Base-by-base conservation (phyloP, 306 rosid species). In the Astragalus glycyphyllos region DNA sequence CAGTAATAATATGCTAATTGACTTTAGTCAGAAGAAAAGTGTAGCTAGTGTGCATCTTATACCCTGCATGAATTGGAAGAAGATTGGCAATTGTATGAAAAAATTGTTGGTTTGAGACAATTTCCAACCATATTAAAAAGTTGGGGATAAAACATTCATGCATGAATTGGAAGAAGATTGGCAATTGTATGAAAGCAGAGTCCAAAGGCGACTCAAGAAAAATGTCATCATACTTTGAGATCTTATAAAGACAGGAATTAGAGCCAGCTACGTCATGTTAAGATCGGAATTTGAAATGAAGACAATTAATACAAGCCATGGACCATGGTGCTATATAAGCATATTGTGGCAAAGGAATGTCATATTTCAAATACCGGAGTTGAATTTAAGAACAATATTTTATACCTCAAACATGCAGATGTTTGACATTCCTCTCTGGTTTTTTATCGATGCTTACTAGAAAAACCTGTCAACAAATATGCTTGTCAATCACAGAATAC, bases 391-490 rank as follows among this genome's bases (percentile, higher is more conserved):
- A 35, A 41, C 20, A 57, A 13, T 58, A 62, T n/a, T 51, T 20
- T 63, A 17, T 89, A 87, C 92, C 92, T 90, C 69, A 66, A 77
- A 80, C 79, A 83, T 45, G 70, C 80, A 85, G 78, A 78, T 65
- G 78, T 78, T 82, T 78, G 92, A 74, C 88, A 84, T 85, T 83
- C 81, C 85, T 80, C 70, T 58, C 12, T 38, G 83, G 78, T 72
- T 62, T 72, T 79, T 71, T 89, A 89, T 61, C 90, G 89, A 82
- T 82, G 71, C 75, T 56, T 67, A 76, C 58, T 8, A 68, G 37
- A 46, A 54, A 47, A 63, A 67, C 61, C 68, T 63, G 68, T 68
- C 69, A 46, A 58, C 76, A 42, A 77, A 66, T 31, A 54, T 58
- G 69, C 66, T 71, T 76, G 62, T 88, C 74, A 71, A 75, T 76